phyloP scores from a whole-genome alignment of 139 green algal genomes.

The Deuterostichococcus epilithicus region DNA sequence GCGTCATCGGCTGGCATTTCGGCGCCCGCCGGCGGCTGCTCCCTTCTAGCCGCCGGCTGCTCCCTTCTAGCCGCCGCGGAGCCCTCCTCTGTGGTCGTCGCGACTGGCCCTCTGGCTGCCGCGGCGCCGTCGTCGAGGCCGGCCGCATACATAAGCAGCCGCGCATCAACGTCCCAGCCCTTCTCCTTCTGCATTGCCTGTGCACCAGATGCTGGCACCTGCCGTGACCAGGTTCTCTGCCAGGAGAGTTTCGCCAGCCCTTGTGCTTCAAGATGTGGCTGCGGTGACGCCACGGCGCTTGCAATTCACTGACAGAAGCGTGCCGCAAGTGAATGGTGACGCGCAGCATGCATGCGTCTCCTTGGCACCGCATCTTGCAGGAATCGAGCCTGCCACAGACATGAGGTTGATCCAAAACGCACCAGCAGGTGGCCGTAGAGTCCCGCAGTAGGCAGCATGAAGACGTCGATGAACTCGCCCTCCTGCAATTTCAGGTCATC shows the following conservation, averaged over 20 bases:
- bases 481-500: constrained; percentile 29
- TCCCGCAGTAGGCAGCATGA: constrained; percentile 35
- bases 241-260: too few relatives aligned
- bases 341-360: too few relatives aligned
- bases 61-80: neutral
- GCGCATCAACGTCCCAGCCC: constrained; percentile 46
- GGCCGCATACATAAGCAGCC: constrained; percentile 44
- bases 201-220: too few relatives aligned
- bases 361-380: too few relatives aligned
- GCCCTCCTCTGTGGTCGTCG: neutral
- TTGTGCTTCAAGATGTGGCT: too few relatives aligned
- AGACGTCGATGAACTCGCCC: constrained; percentile 52
- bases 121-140: constrained; percentile 28
- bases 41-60: neutral
- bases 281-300: too few relatives aligned
- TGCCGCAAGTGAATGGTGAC: too few relatives aligned
- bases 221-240: too few relatives aligned
- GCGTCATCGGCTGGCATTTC: too few relatives aligned
- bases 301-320: too few relatives aligned
- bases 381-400: too few relatives aligned
- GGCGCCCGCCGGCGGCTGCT: too few relatives aligned
- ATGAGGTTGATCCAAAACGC: neutral
- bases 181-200: constrained; percentile 32
- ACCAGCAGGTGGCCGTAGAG: constrained; percentile 33
- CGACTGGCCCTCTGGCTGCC: neutral